These are phyloP conservation scores for Venturia aucupariae DNA, from an alignment of 2,329 filamentous ascomycete species.

Conservation along the genomic window DNA sequence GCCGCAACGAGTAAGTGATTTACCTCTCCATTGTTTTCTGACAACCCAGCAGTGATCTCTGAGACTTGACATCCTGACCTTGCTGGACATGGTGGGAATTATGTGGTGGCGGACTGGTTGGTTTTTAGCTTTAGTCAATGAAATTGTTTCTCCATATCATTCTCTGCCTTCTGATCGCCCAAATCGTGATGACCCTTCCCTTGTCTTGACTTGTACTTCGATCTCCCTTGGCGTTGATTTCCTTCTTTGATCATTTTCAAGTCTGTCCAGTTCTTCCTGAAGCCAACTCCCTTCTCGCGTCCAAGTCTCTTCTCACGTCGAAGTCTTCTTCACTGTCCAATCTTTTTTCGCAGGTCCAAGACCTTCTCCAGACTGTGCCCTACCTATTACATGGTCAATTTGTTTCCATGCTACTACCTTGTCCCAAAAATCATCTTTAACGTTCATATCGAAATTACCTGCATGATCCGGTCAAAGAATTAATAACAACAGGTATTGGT, in stretches of 20 bases:
- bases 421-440: no score
- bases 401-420: no score
- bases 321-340: no score
- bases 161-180: background rate
- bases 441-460: no score
- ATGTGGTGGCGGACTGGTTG: background rate
- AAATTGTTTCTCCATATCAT: background rate
- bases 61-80: background rate
- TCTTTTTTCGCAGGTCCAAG: no score
- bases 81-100: background rate
- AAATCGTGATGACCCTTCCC: background rate
- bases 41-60: slow-evolving; percentile 2
- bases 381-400: no score
- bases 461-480: no score
- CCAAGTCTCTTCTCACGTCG: no score
- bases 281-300: background rate
- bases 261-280: no score
- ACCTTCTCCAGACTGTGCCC: no score
- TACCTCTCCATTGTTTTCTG: background rate
- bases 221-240: background rate
- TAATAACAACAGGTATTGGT: no score
- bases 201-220: background rate
- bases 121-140: background rate
- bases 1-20: background rate
- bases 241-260: background rate